A percentile compares a stretch with the other conserved stretches of the same genome.
Evolutionary conservation across 2,329 filamentous ascomycete species (phyloP).

Genomic region (Hypoxylon sp.): DNA sequence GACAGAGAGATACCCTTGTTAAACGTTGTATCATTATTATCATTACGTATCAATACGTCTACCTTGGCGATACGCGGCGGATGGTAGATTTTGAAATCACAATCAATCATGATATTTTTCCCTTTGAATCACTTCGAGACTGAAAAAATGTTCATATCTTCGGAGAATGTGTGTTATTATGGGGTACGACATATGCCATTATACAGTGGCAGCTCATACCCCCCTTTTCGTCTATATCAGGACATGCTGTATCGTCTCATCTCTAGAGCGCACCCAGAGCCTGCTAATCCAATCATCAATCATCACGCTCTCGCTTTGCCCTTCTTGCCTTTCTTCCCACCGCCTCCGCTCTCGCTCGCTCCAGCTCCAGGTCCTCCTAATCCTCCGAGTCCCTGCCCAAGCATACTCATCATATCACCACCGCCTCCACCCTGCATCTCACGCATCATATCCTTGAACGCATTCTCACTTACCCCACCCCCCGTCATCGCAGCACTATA

Average conservation of each 20-base stretch:
- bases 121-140: not conserved
- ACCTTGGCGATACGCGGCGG: conserved; percentile 7
- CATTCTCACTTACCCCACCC: conserved; percentile 93
- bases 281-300: not conserved
- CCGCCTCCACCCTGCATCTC: conserved; percentile 77
- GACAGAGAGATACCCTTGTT: conserved; percentile 40
- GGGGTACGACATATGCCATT: not conserved
- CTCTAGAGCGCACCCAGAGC: not conserved
- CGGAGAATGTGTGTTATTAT: not conserved
- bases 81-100: conserved; percentile 11
- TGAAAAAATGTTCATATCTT: conserved; percentile 3
- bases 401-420: conserved; percentile 54
- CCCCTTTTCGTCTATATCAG: conserved; percentile 1
- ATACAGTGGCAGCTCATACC: not conserved
- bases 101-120: conserved; percentile 11
- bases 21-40: conserved; percentile 14
- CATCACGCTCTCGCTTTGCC: conserved; percentile 58
- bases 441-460: conserved; percentile 96
- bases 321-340: conserved; percentile 65
- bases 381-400: conserved; percentile 44
- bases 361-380: conserved; percentile 38
- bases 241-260: not conserved
- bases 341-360: conserved; percentile 45
- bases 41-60: conserved; percentile 30
- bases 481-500: conserved; percentile 92